phyloP scores from a whole-genome alignment of 2,329 filamentous ascomycete species.

The Clonostachys byssicola region DNA sequence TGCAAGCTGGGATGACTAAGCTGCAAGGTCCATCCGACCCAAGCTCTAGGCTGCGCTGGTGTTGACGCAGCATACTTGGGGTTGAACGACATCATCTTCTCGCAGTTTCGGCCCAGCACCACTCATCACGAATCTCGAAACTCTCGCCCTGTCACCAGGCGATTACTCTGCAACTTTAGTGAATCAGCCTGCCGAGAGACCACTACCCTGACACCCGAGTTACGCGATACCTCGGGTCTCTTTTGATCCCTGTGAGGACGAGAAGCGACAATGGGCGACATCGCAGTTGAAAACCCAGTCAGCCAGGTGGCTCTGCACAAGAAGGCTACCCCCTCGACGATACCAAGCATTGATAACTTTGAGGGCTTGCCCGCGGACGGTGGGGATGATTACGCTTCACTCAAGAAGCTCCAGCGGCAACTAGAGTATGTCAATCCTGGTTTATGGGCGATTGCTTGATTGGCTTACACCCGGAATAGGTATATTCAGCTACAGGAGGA shows the following conservation, averaged over 20 bases:
- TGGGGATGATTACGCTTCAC: slow-evolving; percentile 87
- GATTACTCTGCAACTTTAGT: too few relatives aligned
- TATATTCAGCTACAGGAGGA: slow-evolving; percentile 98
- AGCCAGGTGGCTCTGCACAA: slow-evolving; percentile 73
- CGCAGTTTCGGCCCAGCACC: too few relatives aligned
- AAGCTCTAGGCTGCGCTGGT: too few relatives aligned
- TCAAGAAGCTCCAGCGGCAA: slow-evolving; percentile 96
- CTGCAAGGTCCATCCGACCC: not conserved
- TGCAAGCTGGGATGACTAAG: not conserved
- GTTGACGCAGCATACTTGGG: too few relatives aligned
- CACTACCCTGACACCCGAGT: too few relatives aligned
- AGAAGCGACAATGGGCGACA: slow-evolving; percentile 67
- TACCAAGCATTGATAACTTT: slow-evolving; percentile 85
- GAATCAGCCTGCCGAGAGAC: too few relatives aligned
- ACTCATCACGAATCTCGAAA: too few relatives aligned
- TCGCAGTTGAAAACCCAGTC: slow-evolving; percentile 76
- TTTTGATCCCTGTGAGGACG: not conserved
- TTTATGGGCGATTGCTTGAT: too few relatives aligned
- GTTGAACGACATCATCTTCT: too few relatives aligned
- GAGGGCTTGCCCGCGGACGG: slow-evolving; percentile 79
- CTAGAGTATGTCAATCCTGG: slow-evolving; percentile 63
- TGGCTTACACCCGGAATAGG: slow-evolving; percentile 35
- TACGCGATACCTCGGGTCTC: too few relatives aligned
- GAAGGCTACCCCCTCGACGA: slow-evolving; percentile 74
- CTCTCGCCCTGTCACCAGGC: too few relatives aligned